Base-by-base conservation (phyloP, 352 stramenopile genomes). In the Elongisporangium prolatum region DNA sequence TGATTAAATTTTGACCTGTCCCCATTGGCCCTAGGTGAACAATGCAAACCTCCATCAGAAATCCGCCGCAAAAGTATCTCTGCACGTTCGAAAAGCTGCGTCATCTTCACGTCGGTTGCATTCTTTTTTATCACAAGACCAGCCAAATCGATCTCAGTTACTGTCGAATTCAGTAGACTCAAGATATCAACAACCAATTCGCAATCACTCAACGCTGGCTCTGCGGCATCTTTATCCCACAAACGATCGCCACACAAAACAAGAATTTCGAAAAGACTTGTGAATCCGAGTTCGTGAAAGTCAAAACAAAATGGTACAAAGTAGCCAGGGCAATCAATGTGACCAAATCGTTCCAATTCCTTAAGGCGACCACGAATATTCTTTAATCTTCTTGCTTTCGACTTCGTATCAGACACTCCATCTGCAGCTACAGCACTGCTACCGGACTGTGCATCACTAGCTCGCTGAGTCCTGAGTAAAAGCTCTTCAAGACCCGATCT, bases 291-390 rank as follows among this genome's bases (percentile, higher is more conserved):
- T 34, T 85, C 72, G 11, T 69, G 56, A 59, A 89, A 88, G 57
- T 88, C 77, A 10, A 83, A 56, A 40, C 67, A 85, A 63, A 88
- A 91, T 1, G 82, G 82, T 38, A 89, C 68, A 34, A 79, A 66
- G 52, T 88, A 84, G 16, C 79, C 82, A 16, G 65, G 66, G 47
- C 58, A 58, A 72, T 92, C 80, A 8, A 57, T 55, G 9, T 64
- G 18, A 21, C 51, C 34, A 48, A 82, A 38, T 11, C 74, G 61
- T 17, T 77, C 60, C 24, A 88, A 48, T 53, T 71, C 69, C 54
- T 72, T 71, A 18, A 86, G 63, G 4, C 77, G 62, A 17, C 56
- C 65, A 28, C 68, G 72, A 62, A 92, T 68, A 50, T 92, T 92
- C 53, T 80, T 85, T 25, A 90, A 71, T 57, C 71, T 63, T 25